Evolutionary conservation across 1,284 basidiomycete species (phyloP).

Genomic region (Ganoderma meredithae): DNA sequence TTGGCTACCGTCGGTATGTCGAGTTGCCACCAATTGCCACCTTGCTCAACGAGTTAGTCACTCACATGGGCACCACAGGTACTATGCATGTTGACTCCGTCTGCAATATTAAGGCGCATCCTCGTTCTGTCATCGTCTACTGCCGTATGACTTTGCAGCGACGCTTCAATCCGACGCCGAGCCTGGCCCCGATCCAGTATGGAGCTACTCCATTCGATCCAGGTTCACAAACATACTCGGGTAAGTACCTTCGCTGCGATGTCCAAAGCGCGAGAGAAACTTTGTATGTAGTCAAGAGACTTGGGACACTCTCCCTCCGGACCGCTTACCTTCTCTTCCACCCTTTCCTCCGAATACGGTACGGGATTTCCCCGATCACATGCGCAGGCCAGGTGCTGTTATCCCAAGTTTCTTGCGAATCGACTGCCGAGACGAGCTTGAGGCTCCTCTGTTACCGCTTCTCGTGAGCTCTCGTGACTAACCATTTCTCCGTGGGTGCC

Average conservation of each 20-base stretch:
- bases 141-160: too few relatives aligned
- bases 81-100: too few relatives aligned
- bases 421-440: neutral
- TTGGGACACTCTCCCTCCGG: neutral
- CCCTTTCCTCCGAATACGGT: neutral
- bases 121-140: too few relatives aligned
- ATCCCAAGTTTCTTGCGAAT: neutral
- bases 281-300: neutral
- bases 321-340: neutral
- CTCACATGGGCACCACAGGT: too few relatives aligned
- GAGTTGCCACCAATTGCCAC: too few relatives aligned
- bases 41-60: too few relatives aligned
- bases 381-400: slow-evolving; percentile 6
- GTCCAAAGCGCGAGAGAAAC: neutral
- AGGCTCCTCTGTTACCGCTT: neutral
- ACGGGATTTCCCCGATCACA: slow-evolving; percentile 14
- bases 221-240: too few relatives aligned
- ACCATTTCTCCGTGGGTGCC: neutral
- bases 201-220: too few relatives aligned
- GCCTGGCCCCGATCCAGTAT: too few relatives aligned
- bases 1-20: too few relatives aligned
- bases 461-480: neutral
- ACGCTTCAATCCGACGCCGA: too few relatives aligned
- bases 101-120: too few relatives aligned
- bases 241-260: neutral